These are phyloP conservation scores for Fusarium brachygibbosum DNA, from an alignment of 2,329 filamentous ascomycete genomes.

Conservation along the genomic window DNA sequence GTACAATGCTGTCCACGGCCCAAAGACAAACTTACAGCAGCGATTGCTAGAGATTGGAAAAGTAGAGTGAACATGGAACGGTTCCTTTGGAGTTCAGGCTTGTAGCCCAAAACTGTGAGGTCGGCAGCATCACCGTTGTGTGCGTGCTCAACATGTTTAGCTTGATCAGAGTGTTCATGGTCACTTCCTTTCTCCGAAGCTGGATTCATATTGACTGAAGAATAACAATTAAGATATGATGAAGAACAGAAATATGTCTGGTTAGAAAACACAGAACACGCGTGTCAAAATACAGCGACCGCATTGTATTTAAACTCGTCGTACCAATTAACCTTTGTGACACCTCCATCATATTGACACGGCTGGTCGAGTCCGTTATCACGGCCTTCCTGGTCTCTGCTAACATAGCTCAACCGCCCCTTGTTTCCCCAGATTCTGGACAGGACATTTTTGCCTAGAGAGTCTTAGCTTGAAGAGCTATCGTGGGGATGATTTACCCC, in stretches of 20 bases:
- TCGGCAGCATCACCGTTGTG: slow-evolving; percentile 43
- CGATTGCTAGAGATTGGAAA: slow-evolving; percentile 49
- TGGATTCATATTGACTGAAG: slow-evolving; percentile 7
- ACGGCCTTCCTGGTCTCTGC: slow-evolving; percentile 5
- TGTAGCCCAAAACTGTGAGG: slow-evolving; percentile 64
- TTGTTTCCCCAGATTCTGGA: slow-evolving; percentile 34
- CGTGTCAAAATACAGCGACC: neutral
- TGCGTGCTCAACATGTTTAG: slow-evolving; percentile 15
- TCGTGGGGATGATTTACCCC: slow-evolving; percentile 18
- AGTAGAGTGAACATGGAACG: slow-evolving; percentile 49
- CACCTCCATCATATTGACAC: slow-evolving; percentile 15
- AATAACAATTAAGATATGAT: neutral
- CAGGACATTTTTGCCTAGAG: slow-evolving; percentile 39
- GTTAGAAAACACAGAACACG: neutral
- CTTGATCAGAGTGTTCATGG: slow-evolving; percentile 13
- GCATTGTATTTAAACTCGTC: slow-evolving; percentile 30
- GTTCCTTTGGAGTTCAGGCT: slow-evolving; percentile 46
- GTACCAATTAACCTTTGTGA: slow-evolving; percentile 15
- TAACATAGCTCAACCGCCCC: neutral
- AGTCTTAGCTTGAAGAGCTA: slow-evolving; percentile 25
- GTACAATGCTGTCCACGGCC: rapidly evolving
- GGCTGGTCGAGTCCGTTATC: slow-evolving; percentile 14
- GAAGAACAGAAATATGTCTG: neutral
- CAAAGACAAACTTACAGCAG: slow-evolving; percentile 34
- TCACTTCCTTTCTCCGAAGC: slow-evolving; percentile 35